These are phyloP conservation scores for Leptosphaerulina australis DNA, from an alignment of 2,329 filamentous ascomycete species.

Conservation along the genomic window DNA sequence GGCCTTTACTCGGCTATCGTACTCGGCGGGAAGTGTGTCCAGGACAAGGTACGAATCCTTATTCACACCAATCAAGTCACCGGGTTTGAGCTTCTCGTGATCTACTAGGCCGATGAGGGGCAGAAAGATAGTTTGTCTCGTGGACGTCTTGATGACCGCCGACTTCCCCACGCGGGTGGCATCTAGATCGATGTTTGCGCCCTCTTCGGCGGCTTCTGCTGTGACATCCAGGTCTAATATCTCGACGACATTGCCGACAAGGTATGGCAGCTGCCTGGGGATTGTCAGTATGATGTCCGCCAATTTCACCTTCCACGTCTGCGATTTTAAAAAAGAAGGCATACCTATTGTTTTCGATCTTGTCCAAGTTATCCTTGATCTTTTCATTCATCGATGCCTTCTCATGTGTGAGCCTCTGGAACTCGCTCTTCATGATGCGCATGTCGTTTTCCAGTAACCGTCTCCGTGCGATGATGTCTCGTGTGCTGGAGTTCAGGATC, in stretches of 20 bases:
- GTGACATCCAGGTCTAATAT: conserved; percentile 95
- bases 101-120: conserved; percentile 97
- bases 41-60: conserved; percentile 98
- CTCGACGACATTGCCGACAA: conserved; percentile 98
- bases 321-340: conserved; percentile 26
- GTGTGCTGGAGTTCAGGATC: conserved; percentile 89
- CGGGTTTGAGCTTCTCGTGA: conserved; percentile 91
- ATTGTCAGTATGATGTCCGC: conserved; percentile 10
- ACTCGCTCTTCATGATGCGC: conserved; percentile 98
- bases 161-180: conserved; percentile 97
- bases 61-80: conserved; percentile 96
- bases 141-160: conserved; percentile 98
- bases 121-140: conserved; percentile 96
- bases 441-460: conserved; percentile 96
- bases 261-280: conserved; percentile 89
- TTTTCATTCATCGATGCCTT: conserved; percentile 96
- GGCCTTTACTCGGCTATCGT: conserved; percentile 97
- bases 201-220: conserved; percentile 94
- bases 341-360: conserved; percentile 98
- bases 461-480: conserved; percentile 90
- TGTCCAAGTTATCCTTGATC: conserved; percentile 98
- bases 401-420: conserved; percentile 90
- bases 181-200: conserved; percentile 97
- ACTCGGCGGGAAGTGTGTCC: conserved; percentile 95
- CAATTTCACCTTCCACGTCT: not conserved